phyloP scores from a whole-genome alignment of 441 rosid genomes.

The Adansonia rubrostipa region DNA sequence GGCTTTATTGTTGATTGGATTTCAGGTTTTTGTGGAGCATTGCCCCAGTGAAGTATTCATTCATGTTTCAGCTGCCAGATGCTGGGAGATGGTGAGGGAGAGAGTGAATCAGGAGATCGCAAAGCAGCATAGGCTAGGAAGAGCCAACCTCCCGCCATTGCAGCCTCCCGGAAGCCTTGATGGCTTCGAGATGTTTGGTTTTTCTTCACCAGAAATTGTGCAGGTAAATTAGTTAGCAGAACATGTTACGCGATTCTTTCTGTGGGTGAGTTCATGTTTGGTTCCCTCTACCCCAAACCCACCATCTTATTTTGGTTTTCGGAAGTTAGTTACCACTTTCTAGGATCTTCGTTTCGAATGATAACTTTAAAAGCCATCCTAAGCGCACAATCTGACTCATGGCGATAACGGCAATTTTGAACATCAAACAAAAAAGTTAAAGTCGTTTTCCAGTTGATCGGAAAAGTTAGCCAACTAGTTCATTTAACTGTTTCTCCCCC shows the following conservation, averaged over 20 bases:
- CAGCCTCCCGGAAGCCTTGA: conserved; percentile 98
- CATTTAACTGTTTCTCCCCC: not conserved
- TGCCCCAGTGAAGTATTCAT: conserved; percentile 79
- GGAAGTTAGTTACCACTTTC: not conserved
- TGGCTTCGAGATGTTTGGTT: conserved; percentile 96
- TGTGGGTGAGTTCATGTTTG: not conserved
- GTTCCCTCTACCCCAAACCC: not conserved
- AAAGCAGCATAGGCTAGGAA: conserved; percentile 82
- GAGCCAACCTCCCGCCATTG: conserved; percentile 76
- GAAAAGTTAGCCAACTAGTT: conserved; percentile 5
- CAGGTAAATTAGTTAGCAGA: conserved; percentile 59
- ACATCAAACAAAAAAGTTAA: not conserved
- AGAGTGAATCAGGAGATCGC: conserved; percentile 89
- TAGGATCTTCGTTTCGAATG: not conserved
- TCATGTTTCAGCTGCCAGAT: conserved; percentile 79
- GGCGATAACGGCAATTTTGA: not conserved
- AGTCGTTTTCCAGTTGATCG: not conserved
- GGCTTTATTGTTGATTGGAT: conserved; percentile 25
- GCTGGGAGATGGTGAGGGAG: conserved; percentile 99
- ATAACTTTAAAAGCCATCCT: not conserved
- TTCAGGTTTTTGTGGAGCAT: conserved; percentile 85
- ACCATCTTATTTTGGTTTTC: not conserved
- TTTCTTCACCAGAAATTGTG: conserved; percentile 87
- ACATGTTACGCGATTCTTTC: conserved; percentile 14
- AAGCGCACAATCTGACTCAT: not conserved